Percentiles rank a stretch among this genome's conserved stretches.
phyloP scores from a whole-genome alignment of 768 basidiomycete species.

The Suillus americanus region DNA sequence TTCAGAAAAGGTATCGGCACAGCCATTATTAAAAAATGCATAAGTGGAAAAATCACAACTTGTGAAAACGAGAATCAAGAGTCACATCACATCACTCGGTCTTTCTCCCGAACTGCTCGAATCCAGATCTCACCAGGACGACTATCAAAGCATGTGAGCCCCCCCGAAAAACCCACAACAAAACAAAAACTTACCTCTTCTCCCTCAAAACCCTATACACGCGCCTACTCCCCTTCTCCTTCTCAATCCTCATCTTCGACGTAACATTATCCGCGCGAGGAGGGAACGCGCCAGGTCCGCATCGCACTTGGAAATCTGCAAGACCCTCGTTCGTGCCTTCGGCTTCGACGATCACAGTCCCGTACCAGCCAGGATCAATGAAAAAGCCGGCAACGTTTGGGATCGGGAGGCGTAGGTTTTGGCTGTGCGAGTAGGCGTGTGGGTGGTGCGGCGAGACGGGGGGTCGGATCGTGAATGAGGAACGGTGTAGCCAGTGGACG shows the following conservation, averaged over 20 bases:
- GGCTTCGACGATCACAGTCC: slow-evolving; percentile 78
- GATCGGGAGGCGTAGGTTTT: slow-evolving; percentile 41
- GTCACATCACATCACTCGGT: slow-evolving; percentile 47
- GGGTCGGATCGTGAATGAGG: slow-evolving; percentile 68
- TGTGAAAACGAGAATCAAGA: background rate
- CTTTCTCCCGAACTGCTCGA: slow-evolving; percentile 63
- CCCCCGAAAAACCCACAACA: background rate
- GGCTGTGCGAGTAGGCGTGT: slow-evolving; percentile 27
- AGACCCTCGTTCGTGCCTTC: slow-evolving; percentile 87
- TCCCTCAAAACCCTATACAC: slow-evolving; percentile 77
- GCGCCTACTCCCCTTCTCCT: slow-evolving; percentile 44
- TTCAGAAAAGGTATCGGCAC: background rate
- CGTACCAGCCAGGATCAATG: slow-evolving; percentile 82
- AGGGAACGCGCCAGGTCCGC: slow-evolving; percentile 67
- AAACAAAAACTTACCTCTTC: slow-evolving; percentile 53
- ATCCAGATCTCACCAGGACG: slow-evolving; percentile 78
- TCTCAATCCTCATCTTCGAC: slow-evolving; percentile 36
- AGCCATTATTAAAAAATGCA: slow-evolving; percentile 1
- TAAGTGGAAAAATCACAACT: background rate
- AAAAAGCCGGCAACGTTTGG: slow-evolving; percentile 54
- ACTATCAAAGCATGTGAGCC: slow-evolving; percentile 33
- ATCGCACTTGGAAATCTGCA: slow-evolving; percentile 72
- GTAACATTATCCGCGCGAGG: slow-evolving; percentile 45
- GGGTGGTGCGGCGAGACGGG: slow-evolving; percentile 34
- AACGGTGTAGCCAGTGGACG: slow-evolving; percentile 83